phyloP scores from a whole-genome alignment of 305 asterid species.

The Rubia tinctorum region DNA sequence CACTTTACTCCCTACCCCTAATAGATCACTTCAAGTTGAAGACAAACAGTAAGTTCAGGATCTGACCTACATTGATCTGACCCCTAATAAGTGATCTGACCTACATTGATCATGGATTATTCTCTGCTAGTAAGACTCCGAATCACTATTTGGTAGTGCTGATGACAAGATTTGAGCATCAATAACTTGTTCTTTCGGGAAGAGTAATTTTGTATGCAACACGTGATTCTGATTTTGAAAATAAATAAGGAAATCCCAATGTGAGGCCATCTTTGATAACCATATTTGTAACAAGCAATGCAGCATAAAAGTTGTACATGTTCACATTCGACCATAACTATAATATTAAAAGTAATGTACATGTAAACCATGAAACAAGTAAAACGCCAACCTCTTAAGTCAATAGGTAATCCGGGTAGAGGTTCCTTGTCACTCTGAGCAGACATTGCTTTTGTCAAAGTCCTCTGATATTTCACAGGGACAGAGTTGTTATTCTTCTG shows the following conservation, averaged over 20 bases:
- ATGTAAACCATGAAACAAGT: background rate
- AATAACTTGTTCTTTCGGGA: background rate
- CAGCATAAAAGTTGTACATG: background rate
- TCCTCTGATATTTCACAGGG: slow-evolving; percentile 31
- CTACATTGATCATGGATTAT: background rate
- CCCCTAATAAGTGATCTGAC: background rate
- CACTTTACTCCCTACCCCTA: background rate
- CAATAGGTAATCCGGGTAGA: slow-evolving; percentile 79
- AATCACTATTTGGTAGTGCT: background rate
- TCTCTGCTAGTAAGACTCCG: background rate
- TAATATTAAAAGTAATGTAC: background rate
- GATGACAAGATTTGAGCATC: background rate
- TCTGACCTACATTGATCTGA: background rate
- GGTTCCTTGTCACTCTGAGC: slow-evolving; percentile 49
- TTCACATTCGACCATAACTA: background rate
- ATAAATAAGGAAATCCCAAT: background rate
- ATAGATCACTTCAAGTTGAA: background rate
- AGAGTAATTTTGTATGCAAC: background rate
- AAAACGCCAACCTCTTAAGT: slow-evolving; percentile 64
- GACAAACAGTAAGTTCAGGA: background rate
- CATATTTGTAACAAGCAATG: background rate
- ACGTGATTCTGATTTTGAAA: background rate
- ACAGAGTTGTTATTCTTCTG: slow-evolving; percentile 27
- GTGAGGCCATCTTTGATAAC: background rate
- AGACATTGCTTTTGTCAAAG: slow-evolving; percentile 64